These are phyloP conservation scores for Crithidia thermophila DNA, from an alignment of 208 protist species.

Conservation along the genomic window DNA sequence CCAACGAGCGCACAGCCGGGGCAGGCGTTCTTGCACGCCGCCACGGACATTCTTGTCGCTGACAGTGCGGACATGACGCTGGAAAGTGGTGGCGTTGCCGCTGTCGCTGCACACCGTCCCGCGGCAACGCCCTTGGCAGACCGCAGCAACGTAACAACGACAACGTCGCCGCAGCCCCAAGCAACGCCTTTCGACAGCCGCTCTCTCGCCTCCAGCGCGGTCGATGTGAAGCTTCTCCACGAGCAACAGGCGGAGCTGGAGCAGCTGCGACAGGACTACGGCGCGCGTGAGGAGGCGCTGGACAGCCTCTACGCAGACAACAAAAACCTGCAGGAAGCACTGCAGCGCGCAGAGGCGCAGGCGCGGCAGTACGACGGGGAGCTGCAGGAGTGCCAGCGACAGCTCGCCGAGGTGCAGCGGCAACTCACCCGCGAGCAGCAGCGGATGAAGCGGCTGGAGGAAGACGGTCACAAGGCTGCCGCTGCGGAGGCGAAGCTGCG, in stretches of 20 bases:
- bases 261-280: conserved; percentile 25
- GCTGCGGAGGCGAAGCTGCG: conserved; percentile 19
- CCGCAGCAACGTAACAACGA: no score
- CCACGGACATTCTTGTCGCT: no score
- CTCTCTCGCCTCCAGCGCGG: no score
- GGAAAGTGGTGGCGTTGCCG: no score
- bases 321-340: conserved; percentile 30
- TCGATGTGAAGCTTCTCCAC: not conserved
- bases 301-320: conserved; percentile 48
- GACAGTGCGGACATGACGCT: no score
- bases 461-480: conserved; percentile 1
- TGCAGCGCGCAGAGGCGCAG: conserved; percentile 27
- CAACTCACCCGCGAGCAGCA: conserved; percentile 19
- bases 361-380: conserved; percentile 5
- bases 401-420: conserved; percentile 4
- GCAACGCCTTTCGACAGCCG: not conserved
- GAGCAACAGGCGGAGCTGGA: conserved; percentile 18
- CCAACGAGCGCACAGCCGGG: no score
- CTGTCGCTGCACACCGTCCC: no score
- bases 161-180: not conserved
- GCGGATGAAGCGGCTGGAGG: conserved; percentile 6
- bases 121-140: no score
- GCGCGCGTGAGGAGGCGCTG: conserved; percentile 47
- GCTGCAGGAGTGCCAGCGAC: not conserved
- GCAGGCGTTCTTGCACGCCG: not conserved